These are phyloP conservation scores for Myxozyma monticola DNA, from an alignment of 805 yeast genomes.

Conservation along the genomic window DNA sequence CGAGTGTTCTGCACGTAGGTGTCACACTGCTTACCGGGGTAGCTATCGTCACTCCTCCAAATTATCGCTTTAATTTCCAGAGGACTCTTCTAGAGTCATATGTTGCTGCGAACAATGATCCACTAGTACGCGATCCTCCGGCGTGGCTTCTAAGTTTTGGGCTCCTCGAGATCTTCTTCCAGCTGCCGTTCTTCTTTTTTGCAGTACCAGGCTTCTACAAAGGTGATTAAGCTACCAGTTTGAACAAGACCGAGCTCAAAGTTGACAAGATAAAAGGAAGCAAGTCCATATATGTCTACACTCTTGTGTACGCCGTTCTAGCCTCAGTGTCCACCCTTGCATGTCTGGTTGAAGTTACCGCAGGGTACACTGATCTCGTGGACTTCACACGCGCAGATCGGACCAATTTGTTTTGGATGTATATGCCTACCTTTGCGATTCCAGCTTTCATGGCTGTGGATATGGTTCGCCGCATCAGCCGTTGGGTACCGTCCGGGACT, in stretches of 20 bases:
- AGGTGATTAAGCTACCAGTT: slow-evolving; percentile 36
- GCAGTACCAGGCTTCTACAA: slow-evolving; percentile 39
- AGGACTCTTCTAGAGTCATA: slow-evolving; percentile 57
- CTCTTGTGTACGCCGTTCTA: slow-evolving; percentile 73
- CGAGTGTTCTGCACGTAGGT: background rate
- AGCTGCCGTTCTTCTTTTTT: slow-evolving; percentile 72
- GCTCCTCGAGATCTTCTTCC: slow-evolving; percentile 67
- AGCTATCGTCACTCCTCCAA: background rate
- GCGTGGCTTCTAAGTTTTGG: slow-evolving; percentile 76
- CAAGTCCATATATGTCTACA: slow-evolving; percentile 42
- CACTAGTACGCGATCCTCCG: slow-evolving; percentile 59
- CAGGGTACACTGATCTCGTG: slow-evolving; percentile 1
- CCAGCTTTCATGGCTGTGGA: slow-evolving; percentile 7
- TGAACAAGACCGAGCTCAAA: background rate
- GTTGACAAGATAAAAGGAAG: slow-evolving; percentile 17
- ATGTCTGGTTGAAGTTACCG: slow-evolving; percentile 1
- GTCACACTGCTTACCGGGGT: background rate
- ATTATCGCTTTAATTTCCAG: slow-evolving; percentile 44
- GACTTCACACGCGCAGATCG: slow-evolving; percentile 4
- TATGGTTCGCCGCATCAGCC: slow-evolving; percentile 2
- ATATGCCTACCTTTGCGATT: slow-evolving; percentile 5
- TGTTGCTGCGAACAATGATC: slow-evolving; percentile 65
- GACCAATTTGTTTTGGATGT: background rate
- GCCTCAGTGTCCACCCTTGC: slow-evolving; percentile 46
- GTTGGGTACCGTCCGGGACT: background rate